These are phyloP conservation scores for Colletotrichum kahawae DNA, from an alignment of 2,329 filamentous ascomycete genomes.

Conservation along the genomic window DNA sequence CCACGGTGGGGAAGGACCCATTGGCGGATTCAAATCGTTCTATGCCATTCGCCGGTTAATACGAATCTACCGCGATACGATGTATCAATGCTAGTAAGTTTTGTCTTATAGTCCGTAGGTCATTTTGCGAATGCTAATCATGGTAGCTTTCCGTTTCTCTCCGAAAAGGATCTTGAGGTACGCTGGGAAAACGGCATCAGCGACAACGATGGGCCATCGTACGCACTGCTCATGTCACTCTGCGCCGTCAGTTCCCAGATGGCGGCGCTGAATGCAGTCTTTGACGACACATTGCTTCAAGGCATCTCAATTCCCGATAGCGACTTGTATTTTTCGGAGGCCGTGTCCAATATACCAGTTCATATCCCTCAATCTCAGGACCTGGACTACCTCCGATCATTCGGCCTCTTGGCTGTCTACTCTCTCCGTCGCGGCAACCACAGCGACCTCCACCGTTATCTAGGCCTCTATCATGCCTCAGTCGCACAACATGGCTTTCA, in stretches of 20 bases:
- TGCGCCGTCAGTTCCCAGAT: not conserved
- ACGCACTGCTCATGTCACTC: not conserved
- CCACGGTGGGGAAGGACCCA: not conserved
- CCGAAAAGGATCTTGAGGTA: not conserved
- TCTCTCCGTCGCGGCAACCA: not conserved
- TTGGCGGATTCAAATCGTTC: not conserved
- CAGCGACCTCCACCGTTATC: not conserved
- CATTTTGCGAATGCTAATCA: not conserved
- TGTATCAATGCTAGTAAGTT: not conserved
- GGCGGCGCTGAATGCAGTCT: not conserved
- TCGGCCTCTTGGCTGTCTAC: not conserved
- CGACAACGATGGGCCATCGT: not conserved
- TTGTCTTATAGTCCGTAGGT: not conserved
- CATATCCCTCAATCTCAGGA: not conserved
- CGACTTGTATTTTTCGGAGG: not conserved
- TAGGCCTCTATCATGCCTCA: not conserved
- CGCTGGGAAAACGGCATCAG: not conserved
- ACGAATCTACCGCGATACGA: not conserved
- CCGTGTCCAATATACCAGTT: not conserved
- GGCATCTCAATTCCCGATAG: not conserved
- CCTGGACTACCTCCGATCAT: not conserved
- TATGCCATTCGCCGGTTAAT: not conserved
- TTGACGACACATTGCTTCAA: not conserved
- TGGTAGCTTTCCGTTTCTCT: not conserved
- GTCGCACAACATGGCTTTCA: not conserved